Percentiles rank a stretch among this genome's conserved stretches.
These are phyloP conservation scores for Chenopodium suecicum DNA, from an alignment of 148 eudicot genomes.

Conservation along the genomic window DNA sequence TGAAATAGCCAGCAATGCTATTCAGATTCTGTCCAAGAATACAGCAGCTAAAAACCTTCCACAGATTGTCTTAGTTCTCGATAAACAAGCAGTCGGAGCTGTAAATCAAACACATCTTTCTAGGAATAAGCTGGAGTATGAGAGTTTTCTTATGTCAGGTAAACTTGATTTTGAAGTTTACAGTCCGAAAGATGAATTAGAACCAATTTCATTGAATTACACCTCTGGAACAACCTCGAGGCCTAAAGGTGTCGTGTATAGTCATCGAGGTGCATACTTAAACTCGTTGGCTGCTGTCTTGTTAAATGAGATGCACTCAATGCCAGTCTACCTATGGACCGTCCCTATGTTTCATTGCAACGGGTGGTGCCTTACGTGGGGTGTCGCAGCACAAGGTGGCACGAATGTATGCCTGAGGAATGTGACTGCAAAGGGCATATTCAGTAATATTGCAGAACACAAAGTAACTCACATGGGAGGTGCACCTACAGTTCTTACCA, in stretches of 20 bases:
- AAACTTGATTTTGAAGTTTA: conserved; percentile 40
- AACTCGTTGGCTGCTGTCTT: conserved; percentile 53
- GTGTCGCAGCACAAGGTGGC: conserved; percentile 68
- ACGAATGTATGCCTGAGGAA: conserved; percentile 59
- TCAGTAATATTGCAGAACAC: conserved; percentile 35
- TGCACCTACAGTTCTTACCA: conserved; percentile 69
- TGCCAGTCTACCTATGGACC: conserved; percentile 65
- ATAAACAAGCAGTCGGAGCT: conserved; percentile 5
- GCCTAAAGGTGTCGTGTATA: conserved; percentile 73
- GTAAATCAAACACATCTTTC: conserved; percentile 5
- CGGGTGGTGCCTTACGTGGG: conserved; percentile 82
- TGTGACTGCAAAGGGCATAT: conserved; percentile 47
- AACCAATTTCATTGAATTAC: conserved; percentile 63
- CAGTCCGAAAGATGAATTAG: conserved; percentile 56
- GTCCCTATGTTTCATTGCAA: conserved; percentile 87
- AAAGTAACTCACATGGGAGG: conserved; percentile 65
- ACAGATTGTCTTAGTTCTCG: conserved; percentile 41
- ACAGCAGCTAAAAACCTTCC: conserved; percentile 38
- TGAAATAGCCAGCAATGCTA: conserved; percentile 44
- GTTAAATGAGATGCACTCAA: conserved; percentile 46
- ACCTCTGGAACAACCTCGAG: conserved; percentile 82
- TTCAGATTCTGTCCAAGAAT: conserved; percentile 31
- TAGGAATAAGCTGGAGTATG: conserved; percentile 37
- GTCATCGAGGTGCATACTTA: conserved; percentile 74
- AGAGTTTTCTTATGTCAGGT: conserved; percentile 44